Percentiles rank a stretch among this genome's conserved stretches.
Evolutionary conservation across 2,329 filamentous ascomycete species (phyloP).

Genomic region (Lizonia empirigonia): DNA sequence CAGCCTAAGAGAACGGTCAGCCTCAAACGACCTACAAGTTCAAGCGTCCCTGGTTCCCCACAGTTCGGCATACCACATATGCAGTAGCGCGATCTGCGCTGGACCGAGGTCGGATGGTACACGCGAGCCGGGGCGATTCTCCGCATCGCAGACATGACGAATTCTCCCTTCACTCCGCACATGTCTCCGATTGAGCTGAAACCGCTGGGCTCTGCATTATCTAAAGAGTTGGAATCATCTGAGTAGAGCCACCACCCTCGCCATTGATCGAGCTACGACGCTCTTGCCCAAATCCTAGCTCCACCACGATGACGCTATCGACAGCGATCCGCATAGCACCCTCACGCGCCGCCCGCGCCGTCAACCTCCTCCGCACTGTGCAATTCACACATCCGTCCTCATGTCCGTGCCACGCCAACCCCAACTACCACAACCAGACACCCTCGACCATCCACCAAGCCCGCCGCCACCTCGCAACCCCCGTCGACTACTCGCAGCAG

Average conservation of each 20-base stretch:
- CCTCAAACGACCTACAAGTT: too few relatives aligned
- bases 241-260: not conserved
- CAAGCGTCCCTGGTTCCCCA: too few relatives aligned
- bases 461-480: slow-evolving; percentile 72
- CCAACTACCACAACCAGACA: slow-evolving; percentile 67
- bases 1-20: too few relatives aligned
- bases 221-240: too few relatives aligned
- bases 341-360: slow-evolving; percentile 63
- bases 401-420: slow-evolving; percentile 94
- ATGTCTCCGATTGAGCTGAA: slow-evolving; percentile 4
- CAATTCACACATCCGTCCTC: slow-evolving; percentile 90
- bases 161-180: slow-evolving; percentile 6
- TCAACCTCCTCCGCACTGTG: slow-evolving; percentile 81
- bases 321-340: slow-evolving; percentile 45
- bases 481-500: slow-evolving; percentile 70
- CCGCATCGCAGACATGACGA: slow-evolving; percentile 2
- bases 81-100: not conserved
- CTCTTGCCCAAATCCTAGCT: not conserved
- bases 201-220: too few relatives aligned
- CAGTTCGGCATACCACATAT: slow-evolving; percentile 8
- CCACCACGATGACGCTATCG: slow-evolving; percentile 11
- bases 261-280: not conserved
- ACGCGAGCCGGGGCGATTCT: slow-evolving; percentile 10
- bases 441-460: slow-evolving; percentile 56
- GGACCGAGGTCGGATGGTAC: slow-evolving; percentile 12